Conservation (phyloP, 2,329 filamentous ascomycete species). For the Monosporascus sp. region DNA sequence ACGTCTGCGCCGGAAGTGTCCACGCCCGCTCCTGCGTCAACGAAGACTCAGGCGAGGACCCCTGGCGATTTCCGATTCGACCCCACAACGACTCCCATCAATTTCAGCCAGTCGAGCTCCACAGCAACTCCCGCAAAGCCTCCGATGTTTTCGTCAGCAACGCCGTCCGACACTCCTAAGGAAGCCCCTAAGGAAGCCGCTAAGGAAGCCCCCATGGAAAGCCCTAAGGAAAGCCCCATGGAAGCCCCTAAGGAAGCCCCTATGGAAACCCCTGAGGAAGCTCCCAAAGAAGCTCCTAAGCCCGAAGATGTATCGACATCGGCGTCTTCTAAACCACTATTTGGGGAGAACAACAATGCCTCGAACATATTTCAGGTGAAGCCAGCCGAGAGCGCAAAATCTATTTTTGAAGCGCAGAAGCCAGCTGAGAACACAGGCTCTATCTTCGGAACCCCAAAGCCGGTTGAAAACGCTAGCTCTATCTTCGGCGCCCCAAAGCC, state of each 20-base stretch:
- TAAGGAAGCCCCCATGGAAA: conserved; percentile 9
- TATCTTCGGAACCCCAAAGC: conserved; percentile 5
- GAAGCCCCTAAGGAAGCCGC: conserved; percentile 8
- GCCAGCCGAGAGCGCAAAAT: conserved; percentile 10
- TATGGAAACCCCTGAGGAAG: conserved; percentile 7
- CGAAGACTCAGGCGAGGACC: conserved; percentile 22
- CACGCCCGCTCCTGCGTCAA: conserved; percentile 7
- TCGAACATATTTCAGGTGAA: conserved; percentile 14
- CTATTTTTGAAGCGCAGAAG: conserved; percentile 13
- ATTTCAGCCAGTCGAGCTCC: conserved; percentile 14
- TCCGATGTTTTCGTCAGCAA: conserved; percentile 7
- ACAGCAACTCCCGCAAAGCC: neutral
- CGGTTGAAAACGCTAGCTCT: conserved; percentile 11
- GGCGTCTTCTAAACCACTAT: conserved; percentile 12
- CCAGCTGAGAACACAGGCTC: neutral
- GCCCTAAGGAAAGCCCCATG: no score
- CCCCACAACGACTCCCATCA: conserved; percentile 25
- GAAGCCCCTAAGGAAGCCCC: conserved; percentile 8
- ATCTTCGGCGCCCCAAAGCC: conserved; percentile 17
- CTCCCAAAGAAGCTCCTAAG: conserved; percentile 24
- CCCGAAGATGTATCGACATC: conserved; percentile 23
- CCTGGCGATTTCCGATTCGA: conserved; percentile 28
- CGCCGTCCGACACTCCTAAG: conserved; percentile 6
- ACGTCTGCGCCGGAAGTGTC: conserved; percentile 8
- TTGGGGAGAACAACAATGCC: conserved; percentile 13